Evolutionary conservation across 345 rosid species (phyloP), one percentile per base, ranked within the genome.

Genomic region (Arabidopsis arenosa): DNA sequence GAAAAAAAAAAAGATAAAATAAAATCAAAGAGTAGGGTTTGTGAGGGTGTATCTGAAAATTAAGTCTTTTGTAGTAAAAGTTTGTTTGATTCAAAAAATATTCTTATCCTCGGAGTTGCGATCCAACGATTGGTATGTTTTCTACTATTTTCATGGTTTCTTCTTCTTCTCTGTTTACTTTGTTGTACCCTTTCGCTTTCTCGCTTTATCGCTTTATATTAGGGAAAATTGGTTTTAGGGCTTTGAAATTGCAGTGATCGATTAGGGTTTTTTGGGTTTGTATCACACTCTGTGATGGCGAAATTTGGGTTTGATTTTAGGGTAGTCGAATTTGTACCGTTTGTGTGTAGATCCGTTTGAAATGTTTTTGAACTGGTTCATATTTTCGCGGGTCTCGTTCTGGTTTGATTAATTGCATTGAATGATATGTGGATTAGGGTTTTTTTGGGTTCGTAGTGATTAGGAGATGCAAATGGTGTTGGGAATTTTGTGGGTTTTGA

Each of bases 41-140:
- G 78, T 56, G 52, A 74, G 30, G 51, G 60, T 17, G 57, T 26
- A 51, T 74, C 71, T 54, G 12, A 33, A 26, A 72, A 72, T 23
- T 23, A 23, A 23, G 26, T 23, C 43, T 64, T 57, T 55, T 64
- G 52, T 47, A 56, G 44, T 58, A 51, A 59, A 68, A 68, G 41
- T 26, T 23, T n/a, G 53, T 3, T 52, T 43, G 75, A 75, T 48
- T 67, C 63, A 43, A 59, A 69, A 11, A 48, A 45, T 64, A 77
- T 63, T 70, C 70, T 45, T 63, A 63, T 64, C 76, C 66, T 63
- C 44, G 40, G 53, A 55, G 65, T 39, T 39, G 45, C 43, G 68
- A 75, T 75, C 56, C 9, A 68, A 33, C 48, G 68, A 56, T 58
- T 48, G 81, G 73, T 78, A 78, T 40, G 73, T 71, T 70, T 39